phyloP scores from a whole-genome alignment of 129 eudicot genomes.

The Tagetes erecta region DNA sequence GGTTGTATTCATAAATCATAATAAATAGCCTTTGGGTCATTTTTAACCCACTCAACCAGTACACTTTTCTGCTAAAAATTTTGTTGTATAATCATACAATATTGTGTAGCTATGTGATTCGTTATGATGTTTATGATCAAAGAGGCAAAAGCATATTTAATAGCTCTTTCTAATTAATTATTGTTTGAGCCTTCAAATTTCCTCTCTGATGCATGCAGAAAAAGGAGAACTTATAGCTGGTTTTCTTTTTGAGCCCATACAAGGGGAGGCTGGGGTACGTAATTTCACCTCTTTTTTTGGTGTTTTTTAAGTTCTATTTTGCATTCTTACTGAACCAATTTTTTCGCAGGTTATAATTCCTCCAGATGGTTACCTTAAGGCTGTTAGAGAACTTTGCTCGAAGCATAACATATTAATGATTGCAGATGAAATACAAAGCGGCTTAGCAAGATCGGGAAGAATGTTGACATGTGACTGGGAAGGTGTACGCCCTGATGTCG shows the following conservation, averaged over 20 bases:
- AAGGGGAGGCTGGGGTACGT: conserved; percentile 99
- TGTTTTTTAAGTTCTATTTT: neutral
- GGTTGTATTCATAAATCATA: neutral
- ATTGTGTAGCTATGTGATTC: neutral
- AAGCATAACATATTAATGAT: conserved; percentile 81
- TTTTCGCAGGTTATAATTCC: conserved; percentile 82
- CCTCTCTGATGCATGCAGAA: conserved; percentile 45
- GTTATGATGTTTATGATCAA: conserved; percentile 3
- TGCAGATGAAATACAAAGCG: conserved; percentile 99
- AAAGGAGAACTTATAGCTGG: conserved; percentile 94
- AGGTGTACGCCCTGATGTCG: conserved; percentile 85
- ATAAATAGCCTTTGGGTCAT: neutral
- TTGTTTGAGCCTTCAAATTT: neutral
- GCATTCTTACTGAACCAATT: neutral
- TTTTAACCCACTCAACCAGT: neutral
- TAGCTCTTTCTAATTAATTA: conserved; percentile 2
- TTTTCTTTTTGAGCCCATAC: conserved; percentile 93
- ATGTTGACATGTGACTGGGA: conserved; percentile 99
- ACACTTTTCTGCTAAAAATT: neutral
- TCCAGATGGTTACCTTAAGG: conserved; percentile 84
- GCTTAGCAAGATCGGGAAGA: conserved; percentile 90
- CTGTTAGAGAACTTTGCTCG: conserved; percentile 93
- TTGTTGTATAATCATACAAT: neutral
- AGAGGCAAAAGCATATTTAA: neutral
- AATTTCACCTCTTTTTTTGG: conserved; percentile 1